Conservation (phyloP, 202 grass and related monocot species). For the Setaria italica region DNA sequence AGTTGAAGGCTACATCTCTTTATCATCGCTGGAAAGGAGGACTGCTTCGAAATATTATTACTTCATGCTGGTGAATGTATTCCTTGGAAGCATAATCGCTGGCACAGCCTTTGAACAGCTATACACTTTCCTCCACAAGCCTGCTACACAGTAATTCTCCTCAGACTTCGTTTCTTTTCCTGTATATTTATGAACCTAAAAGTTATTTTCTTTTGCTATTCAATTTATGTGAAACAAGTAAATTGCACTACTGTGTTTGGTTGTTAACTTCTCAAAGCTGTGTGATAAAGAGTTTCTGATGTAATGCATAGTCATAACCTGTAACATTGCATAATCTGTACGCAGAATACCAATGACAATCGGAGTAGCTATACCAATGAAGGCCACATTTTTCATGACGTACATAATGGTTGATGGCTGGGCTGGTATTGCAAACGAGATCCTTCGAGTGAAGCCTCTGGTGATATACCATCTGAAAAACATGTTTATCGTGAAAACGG, state of each 20-base stretch:
- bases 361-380: slow-evolving; percentile 97
- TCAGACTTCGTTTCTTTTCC: not conserved
- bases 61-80: slow-evolving; percentile 97
- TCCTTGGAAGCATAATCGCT: slow-evolving; percentile 92
- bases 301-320: not conserved
- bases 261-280: slow-evolving; percentile 1
- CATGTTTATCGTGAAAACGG: slow-evolving; percentile 94
- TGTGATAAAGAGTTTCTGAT: not conserved
- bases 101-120: slow-evolving; percentile 97
- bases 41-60: slow-evolving; percentile 97
- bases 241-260: not conserved
- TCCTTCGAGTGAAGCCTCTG: slow-evolving; percentile 80
- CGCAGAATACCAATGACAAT: slow-evolving; percentile 89
- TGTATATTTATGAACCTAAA: not conserved
- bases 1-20: slow-evolving; percentile 88
- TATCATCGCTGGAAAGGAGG: slow-evolving; percentile 93
- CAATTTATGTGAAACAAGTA: not conserved
- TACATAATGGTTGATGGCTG: slow-evolving; percentile 97
- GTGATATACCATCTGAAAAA: slow-evolving; percentile 98
- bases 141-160: slow-evolving; percentile 80
- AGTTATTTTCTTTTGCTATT: not conserved
- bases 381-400: slow-evolving; percentile 99
- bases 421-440: slow-evolving; percentile 92
- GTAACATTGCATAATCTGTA: not conserved
- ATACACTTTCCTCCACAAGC: slow-evolving; percentile 76